phyloP scores from a whole-genome alignment of 75 land plant species.

The Adiantum capillusveneris region DNA sequence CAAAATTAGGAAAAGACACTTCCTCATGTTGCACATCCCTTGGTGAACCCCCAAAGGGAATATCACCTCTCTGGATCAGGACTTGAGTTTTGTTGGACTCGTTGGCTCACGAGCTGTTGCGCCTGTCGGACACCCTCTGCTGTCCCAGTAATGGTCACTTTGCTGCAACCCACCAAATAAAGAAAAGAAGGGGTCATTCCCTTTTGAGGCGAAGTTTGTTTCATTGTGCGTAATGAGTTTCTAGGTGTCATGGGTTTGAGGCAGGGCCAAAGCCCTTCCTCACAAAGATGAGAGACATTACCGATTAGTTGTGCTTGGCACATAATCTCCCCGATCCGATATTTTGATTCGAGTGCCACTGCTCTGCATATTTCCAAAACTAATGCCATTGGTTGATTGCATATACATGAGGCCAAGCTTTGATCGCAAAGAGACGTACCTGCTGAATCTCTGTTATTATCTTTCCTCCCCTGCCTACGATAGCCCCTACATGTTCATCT shows the following conservation, averaged over 20 bases:
- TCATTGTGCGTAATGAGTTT: no score
- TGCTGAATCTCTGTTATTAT: conserved; percentile 76
- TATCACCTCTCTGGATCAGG: conserved; percentile 37
- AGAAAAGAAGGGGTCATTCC: no score
- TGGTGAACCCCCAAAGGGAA: no score
- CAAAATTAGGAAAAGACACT: no score
- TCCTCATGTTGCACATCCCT: no score
- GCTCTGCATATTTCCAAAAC: conserved; percentile 30
- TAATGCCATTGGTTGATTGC: no score
- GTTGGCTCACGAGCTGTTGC: conserved; percentile 41
- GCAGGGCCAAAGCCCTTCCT: neutral
- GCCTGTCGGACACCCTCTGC: conserved; percentile 39
- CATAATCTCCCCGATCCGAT: conserved; percentile 88
- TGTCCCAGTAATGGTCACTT: conserved; percentile 57
- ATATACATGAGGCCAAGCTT: no score
- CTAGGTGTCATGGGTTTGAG: no score
- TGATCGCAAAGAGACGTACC: conserved; percentile 27
- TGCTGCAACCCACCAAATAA: conserved; percentile 34
- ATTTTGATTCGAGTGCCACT: conserved; percentile 87
- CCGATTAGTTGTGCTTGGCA: conserved; percentile 82
- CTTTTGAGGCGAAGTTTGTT: no score
- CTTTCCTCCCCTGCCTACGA: conserved; percentile 89
- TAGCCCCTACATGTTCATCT: conserved; percentile 81
- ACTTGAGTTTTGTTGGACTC: conserved; percentile 10
- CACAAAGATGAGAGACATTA: conserved; percentile 10